Conservation (phyloP, 1,284 basidiomycete species). For the Malassezia arunalokei region DNA sequence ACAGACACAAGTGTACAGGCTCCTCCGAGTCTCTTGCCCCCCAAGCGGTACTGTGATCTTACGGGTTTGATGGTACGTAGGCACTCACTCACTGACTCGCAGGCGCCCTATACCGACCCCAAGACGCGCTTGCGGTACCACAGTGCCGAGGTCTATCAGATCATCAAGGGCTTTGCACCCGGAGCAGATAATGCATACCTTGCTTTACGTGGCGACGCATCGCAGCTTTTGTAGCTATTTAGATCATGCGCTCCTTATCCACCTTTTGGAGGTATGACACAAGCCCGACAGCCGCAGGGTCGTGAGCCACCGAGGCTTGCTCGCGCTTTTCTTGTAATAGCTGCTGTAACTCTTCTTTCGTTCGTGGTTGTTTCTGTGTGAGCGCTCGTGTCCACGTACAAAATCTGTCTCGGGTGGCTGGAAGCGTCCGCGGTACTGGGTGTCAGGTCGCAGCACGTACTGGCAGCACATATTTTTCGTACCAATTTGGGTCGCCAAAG, state of each 20-base stretch:
- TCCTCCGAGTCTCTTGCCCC: constrained; percentile 66
- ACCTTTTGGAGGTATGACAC: neutral
- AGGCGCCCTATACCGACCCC: constrained; percentile 76
- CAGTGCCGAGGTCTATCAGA: constrained; percentile 70
- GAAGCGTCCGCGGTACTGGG: constrained; percentile 11
- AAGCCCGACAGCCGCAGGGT: neutral
- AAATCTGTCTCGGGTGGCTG: constrained; percentile 12
- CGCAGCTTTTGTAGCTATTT: constrained; percentile 27
- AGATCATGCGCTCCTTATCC: constrained; percentile 9
- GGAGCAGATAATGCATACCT: constrained; percentile 41
- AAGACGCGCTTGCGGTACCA: constrained; percentile 68
- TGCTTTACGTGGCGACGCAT: constrained; percentile 32
- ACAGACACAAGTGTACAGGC: constrained; percentile 71
- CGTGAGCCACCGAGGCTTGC: neutral
- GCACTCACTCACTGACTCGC: neutral
- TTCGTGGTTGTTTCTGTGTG: neutral
- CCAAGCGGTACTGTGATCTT: constrained; percentile 70
- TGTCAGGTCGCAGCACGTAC: constrained; percentile 1
- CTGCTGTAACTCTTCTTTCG: constrained; percentile 4
- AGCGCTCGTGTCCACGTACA: neutral
- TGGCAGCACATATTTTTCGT: constrained; percentile 14
- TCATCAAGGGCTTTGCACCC: constrained; percentile 59
- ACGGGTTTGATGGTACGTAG: constrained; percentile 62
- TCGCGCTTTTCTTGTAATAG: neutral
- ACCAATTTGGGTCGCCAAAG: constrained; percentile 15